phyloP scores from a whole-genome alignment of 768 basidiomycete genomes.

The Termitomyces sp. region DNA sequence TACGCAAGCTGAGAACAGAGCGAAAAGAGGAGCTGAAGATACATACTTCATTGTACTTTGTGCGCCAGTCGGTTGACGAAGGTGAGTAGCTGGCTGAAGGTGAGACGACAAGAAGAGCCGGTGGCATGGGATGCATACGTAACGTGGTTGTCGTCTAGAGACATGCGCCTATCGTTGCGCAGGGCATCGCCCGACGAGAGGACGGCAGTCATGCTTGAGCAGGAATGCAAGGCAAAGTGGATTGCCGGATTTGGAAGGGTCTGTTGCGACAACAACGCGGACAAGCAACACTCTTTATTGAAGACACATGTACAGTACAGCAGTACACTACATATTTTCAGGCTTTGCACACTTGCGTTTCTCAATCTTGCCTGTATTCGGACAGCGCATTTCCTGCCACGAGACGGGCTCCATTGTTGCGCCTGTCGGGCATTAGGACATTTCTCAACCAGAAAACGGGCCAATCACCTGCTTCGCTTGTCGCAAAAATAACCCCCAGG shows the following conservation, averaged over 20 bases:
- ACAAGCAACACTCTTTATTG: background rate
- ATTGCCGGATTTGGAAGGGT: conserved; percentile 13
- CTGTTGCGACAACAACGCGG: background rate
- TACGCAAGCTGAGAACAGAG: conserved; percentile 1
- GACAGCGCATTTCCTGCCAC: conserved; percentile 90
- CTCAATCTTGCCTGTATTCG: conserved; percentile 73
- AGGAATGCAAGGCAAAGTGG: conserved; percentile 1
- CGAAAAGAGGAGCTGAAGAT: background rate
- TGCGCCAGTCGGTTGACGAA: conserved; percentile 62
- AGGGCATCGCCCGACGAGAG: conserved; percentile 56
- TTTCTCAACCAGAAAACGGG: background rate
- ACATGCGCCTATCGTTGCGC: conserved; percentile 54
- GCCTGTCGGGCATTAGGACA: conserved; percentile 33
- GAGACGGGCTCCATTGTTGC: conserved; percentile 81
- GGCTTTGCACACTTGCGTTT: conserved; percentile 87
- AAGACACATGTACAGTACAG: background rate
- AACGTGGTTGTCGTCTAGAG: conserved; percentile 61
- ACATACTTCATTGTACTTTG: conserved; percentile 66
- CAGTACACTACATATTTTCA: conserved; percentile 42
- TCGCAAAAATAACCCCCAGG: conserved; percentile 87
- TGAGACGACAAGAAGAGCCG: conserved; percentile 13
- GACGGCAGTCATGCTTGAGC: conserved; percentile 51
- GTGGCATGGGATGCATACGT: conserved; percentile 33
- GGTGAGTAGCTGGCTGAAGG: conserved; percentile 42
- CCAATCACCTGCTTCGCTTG: conserved; percentile 74